A percentile compares a stretch with the other conserved stretches of the same genome.
phyloP scores from a whole-genome alignment of 352 stramenopile species.

The Achlya hypogyna region DNA sequence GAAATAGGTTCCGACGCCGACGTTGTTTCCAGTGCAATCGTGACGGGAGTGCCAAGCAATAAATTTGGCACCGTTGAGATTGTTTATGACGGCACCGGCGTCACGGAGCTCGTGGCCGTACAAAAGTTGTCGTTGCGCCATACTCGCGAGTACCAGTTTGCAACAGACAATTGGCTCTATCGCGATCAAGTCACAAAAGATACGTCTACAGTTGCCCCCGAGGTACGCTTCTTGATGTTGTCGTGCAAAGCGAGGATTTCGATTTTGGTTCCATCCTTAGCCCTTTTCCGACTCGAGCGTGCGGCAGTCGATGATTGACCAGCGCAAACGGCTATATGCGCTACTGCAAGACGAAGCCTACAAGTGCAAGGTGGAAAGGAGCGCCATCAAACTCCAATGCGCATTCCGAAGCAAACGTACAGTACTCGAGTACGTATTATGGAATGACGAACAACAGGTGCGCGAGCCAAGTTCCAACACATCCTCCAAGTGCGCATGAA shows the following conservation, averaged over 20 bases:
- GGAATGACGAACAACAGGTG: constrained; percentile 8
- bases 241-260: no score
- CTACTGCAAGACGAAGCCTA: constrained; percentile 28
- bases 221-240: neutral
- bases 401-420: constrained; percentile 56
- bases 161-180: constrained; percentile 27
- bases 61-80: constrained; percentile 53
- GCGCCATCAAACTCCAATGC: constrained; percentile 60
- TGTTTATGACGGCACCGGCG: constrained; percentile 43
- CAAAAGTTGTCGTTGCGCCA: constrained; percentile 52
- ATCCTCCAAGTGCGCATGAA: constrained; percentile 51
- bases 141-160: constrained; percentile 36
- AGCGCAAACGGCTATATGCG: constrained; percentile 33
- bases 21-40: constrained; percentile 44
- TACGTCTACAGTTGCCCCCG: neutral
- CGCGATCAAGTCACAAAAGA: constrained; percentile 25
- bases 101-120: constrained; percentile 41
- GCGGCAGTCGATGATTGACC: constrained; percentile 31
- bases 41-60: constrained; percentile 39
- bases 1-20: constrained; percentile 25
- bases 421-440: no score
- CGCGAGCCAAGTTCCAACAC: constrained; percentile 42
- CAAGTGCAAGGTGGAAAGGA: constrained; percentile 38
- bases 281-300: constrained; percentile 21
- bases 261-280: constrained; percentile 34